A percentile compares a stretch with the other conserved stretches of the same genome.
These are phyloP conservation scores for Paecilomyces niveus DNA, from an alignment of 2,329 filamentous ascomycete genomes.

Conservation along the genomic window DNA sequence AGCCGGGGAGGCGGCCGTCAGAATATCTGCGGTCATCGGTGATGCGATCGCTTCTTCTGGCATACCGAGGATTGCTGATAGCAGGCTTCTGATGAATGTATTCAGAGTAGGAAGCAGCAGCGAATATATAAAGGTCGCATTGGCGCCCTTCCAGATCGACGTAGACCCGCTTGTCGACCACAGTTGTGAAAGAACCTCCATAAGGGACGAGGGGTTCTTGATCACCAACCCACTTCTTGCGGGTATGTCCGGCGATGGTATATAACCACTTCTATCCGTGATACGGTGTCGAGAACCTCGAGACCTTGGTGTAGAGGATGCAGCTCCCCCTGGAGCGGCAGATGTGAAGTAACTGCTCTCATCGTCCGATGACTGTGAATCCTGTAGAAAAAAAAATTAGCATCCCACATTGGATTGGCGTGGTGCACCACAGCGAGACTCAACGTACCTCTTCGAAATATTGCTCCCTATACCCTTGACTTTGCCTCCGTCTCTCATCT, in stretches of 20 bases:
- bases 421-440: background rate
- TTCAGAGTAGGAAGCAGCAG: conserved; percentile 81
- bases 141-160: conserved; percentile 91
- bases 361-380: conserved; percentile 55
- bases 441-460: conserved; percentile 27
- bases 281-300: conserved; percentile 32
- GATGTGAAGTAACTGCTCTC: conserved; percentile 82
- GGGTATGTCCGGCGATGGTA: conserved; percentile 31
- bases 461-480: conserved; percentile 17
- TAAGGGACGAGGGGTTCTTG: conserved; percentile 69
- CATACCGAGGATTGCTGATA: conserved; percentile 85
- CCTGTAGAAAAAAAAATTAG: conserved; percentile 13
- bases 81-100: conserved; percentile 81
- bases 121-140: conserved; percentile 85
- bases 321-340: conserved; percentile 35
- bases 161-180: conserved; percentile 86
- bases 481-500: conserved; percentile 21
- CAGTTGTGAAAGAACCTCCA: conserved; percentile 78
- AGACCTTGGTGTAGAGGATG: conserved; percentile 34
- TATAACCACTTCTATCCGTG: conserved; percentile 41
- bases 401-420: conserved; percentile 8
- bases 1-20: conserved; percentile 76
- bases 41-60: conserved; percentile 62
- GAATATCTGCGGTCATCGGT: conserved; percentile 59
- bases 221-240: conserved; percentile 60